These are phyloP conservation scores for Calonectria crousiana DNA, from an alignment of 2,329 filamentous ascomycete genomes.

Conservation along the genomic window DNA sequence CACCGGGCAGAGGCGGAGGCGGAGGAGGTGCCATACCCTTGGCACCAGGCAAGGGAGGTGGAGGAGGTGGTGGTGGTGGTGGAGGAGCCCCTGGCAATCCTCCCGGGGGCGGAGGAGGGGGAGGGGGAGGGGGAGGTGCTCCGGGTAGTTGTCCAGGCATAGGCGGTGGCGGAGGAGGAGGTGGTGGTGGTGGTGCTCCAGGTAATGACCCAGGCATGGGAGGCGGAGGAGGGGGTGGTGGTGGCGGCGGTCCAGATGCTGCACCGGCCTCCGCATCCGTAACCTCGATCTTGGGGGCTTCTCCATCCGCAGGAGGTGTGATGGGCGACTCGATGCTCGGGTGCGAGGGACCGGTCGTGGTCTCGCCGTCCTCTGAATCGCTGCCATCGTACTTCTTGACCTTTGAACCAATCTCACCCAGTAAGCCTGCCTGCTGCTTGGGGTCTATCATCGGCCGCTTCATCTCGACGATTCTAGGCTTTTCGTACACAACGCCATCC, in stretches of 20 bases:
- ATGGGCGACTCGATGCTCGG: slow-evolving; percentile 80
- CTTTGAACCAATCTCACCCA: slow-evolving; percentile 79
- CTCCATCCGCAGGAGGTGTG: slow-evolving; percentile 72
- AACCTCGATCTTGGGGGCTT: slow-evolving; percentile 72
- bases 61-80: slow-evolving; percentile 55
- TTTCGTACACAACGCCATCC: slow-evolving; percentile 74
- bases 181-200: slow-evolving; percentile 52
- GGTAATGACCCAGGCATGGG: slow-evolving; percentile 51
- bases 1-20: slow-evolving; percentile 75
- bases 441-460: slow-evolving; percentile 75
- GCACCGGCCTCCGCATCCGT: slow-evolving; percentile 45
- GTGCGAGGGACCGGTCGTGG: slow-evolving; percentile 81
- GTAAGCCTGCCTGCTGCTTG: slow-evolving; percentile 75
- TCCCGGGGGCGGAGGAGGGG: slow-evolving; percentile 55
- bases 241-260: slow-evolving; percentile 49
- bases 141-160: slow-evolving; percentile 49
- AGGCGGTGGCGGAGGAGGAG: slow-evolving; percentile 54
- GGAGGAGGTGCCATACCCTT: slow-evolving; percentile 63
- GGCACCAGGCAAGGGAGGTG: slow-evolving; percentile 55
- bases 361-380: slow-evolving; percentile 77
- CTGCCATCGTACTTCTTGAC: slow-evolving; percentile 80
- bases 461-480: slow-evolving; percentile 83
- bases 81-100: slow-evolving; percentile 44
- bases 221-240: slow-evolving; percentile 54
- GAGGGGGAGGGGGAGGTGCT: slow-evolving; percentile 51